Conservation (phyloP, 768 basidiomycete genomes). For the Lactarius evosmus region DNA sequence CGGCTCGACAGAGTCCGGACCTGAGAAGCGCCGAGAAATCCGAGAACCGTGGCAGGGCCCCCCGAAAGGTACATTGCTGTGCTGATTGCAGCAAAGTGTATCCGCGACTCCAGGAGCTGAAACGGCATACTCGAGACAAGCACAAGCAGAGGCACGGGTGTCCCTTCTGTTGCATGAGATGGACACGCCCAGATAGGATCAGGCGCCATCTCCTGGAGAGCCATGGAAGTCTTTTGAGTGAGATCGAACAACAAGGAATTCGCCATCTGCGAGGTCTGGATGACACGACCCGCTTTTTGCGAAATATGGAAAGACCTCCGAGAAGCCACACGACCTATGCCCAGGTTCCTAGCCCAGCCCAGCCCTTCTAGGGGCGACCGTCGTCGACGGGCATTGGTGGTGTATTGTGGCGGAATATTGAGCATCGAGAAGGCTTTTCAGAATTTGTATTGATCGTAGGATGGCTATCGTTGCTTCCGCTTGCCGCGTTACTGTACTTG, state of each 20-base stretch:
- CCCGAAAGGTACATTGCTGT: not conserved
- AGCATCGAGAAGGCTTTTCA: not conserved
- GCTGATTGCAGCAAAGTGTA: not conserved
- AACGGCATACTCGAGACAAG: not conserved
- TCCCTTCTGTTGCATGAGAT: constrained; percentile 1
- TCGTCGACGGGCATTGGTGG: not conserved
- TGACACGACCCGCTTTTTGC: constrained; percentile 4
- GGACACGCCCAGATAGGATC: constrained; percentile 5
- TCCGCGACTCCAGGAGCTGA: constrained; percentile 2
- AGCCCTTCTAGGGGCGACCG: not conserved
- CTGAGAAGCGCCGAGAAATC: not conserved
- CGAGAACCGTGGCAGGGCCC: too few species aligned
- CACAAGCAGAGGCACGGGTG: not conserved
- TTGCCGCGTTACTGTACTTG: not conserved
- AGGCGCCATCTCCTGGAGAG: not conserved
- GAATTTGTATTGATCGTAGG: not conserved
- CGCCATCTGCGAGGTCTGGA: not conserved
- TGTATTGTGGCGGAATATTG: not conserved
- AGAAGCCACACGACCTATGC: not conserved
- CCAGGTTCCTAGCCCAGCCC: not conserved
- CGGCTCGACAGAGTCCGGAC: not conserved
- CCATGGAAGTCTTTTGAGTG: not conserved
- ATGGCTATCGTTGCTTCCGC: not conserved
- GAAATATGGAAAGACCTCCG: not conserved
- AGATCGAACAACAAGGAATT: not conserved